Base-by-base conservation (phyloP, 306 rosid genomes). In the Trifolium fragiferum region DNA sequence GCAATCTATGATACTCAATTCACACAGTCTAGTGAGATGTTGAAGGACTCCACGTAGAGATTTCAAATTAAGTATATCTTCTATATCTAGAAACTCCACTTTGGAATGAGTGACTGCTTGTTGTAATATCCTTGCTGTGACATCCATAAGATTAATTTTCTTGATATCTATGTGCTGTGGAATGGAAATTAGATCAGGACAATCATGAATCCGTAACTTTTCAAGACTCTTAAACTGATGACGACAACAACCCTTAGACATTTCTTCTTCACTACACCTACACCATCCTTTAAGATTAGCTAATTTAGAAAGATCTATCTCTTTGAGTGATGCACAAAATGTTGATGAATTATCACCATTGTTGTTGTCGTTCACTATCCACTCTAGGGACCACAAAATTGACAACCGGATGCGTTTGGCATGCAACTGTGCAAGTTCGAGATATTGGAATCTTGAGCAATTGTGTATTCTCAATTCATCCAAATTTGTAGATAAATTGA, bases 201-300 rank as follows among this genome's bases (percentile, higher is more conserved):
- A 72, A 7, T 0, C 0, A 5, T 0, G 0, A 57, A 72, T 72
- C 0, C 0, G 0, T 19, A 72, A 37, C 0, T 0, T 0, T 7
- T 12, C 4, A 40, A 72, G 66, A 40, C 38, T 72, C 23, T 14
- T 4, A 6, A 72, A 40, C 11, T 23, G 66, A 23, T 55, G 66
- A 46, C 40, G 66, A 46, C 40, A 67, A 15, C 58, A 25, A 25
- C 40, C 58, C 53, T 7, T 25, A 14, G 1, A 6, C 40, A 67
- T 13, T 21, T 51, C 57, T 67, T 46, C 40, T 12, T 67, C 40
- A 1, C 40, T 25, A 23, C 72, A 44, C 4, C 57, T 67, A 49
- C 72, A 66, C 55, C 72, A 67, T 23, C 72, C 72, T 46, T 25
- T 25, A 8, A 44, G 60, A n/a, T 38, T 55, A 1, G 4, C 2